Percentiles rank a stretch among this genome's conserved stretches.
These are phyloP conservation scores for Aspergillus versicolor DNA, from an alignment of 2,329 filamentous ascomycete genomes.

Conservation along the genomic window DNA sequence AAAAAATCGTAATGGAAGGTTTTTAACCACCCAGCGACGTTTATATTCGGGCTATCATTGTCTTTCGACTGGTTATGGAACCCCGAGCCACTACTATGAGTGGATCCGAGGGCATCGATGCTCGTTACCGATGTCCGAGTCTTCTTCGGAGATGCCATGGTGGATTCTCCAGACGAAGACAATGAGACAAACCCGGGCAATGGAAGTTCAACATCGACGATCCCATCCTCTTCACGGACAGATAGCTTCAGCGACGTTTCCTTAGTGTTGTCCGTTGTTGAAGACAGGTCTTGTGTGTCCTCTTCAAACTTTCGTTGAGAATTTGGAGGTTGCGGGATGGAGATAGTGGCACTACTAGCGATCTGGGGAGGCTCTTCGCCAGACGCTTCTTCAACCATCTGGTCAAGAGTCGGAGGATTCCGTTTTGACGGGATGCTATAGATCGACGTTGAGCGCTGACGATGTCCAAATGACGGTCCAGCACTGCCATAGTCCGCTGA, in stretches of 20 bases:
- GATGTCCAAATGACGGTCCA: slow-evolving; percentile 23
- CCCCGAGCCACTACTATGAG: slow-evolving; percentile 41
- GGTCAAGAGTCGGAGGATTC: slow-evolving; percentile 28
- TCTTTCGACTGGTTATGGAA: slow-evolving; percentile 32
- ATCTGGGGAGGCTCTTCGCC: slow-evolving; percentile 20
- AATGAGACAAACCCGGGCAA: slow-evolving; percentile 52
- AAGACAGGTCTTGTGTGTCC: slow-evolving; percentile 29
- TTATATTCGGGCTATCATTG: slow-evolving; percentile 50
- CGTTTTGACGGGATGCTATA: slow-evolving; percentile 25
- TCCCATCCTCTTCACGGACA: slow-evolving; percentile 57
- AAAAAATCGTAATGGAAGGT: slow-evolving; percentile 60
- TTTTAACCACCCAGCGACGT: slow-evolving; percentile 59
- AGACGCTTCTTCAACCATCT: slow-evolving; percentile 36
- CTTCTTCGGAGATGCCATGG: slow-evolving; percentile 43
- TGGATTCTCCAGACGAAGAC: slow-evolving; percentile 47
- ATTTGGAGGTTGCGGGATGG: slow-evolving; percentile 30
- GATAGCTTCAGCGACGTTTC: slow-evolving; percentile 53
- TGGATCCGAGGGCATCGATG: slow-evolving; percentile 49
- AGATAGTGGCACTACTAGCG: slow-evolving; percentile 34
- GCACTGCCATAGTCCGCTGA: slow-evolving; percentile 40
- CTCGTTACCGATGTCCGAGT: slow-evolving; percentile 52
- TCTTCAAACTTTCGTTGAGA: slow-evolving; percentile 20
- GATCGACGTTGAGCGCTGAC: slow-evolving; percentile 30
- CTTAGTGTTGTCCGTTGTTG: slow-evolving; percentile 31
- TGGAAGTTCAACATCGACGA: slow-evolving; percentile 61